phyloP scores from a whole-genome alignment of 805 yeast species.

The Saccharomycopsis capsularis region DNA sequence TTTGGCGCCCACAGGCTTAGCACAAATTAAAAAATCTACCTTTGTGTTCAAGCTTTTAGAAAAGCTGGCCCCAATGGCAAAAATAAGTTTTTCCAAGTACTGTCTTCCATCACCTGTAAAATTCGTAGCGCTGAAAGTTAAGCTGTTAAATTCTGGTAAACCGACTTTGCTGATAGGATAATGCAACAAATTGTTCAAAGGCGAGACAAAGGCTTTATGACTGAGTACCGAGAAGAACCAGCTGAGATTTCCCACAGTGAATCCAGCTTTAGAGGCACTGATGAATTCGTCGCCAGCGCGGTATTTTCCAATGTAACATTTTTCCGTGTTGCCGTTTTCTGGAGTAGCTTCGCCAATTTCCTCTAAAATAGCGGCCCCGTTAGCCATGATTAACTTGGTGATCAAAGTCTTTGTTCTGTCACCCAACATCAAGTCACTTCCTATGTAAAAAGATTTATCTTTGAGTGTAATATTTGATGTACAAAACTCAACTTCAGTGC shows the following conservation, averaged over 20 bases:
- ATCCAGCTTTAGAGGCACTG: conserved; percentile 34
- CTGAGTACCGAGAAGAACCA: conserved; percentile 73
- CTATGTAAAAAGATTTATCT: conserved; percentile 43
- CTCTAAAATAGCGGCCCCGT: conserved; percentile 47
- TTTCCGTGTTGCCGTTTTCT: background rate
- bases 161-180: conserved; percentile 53
- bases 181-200: conserved; percentile 52
- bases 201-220: conserved; percentile 47
- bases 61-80: conserved; percentile 68
- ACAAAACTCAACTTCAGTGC: background rate
- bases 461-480: conserved; percentile 27
- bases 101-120: conserved; percentile 79
- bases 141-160: conserved; percentile 46
- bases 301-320: conserved; percentile 55
- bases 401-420: conserved; percentile 36
- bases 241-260: conserved; percentile 55
- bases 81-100: conserved; percentile 58
- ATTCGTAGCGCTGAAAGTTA: conserved; percentile 63
- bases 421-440: conserved; percentile 51
- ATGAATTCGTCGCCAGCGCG: conserved; percentile 52
- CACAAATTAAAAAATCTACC: conserved; percentile 69
- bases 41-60: conserved; percentile 55
- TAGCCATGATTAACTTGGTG: conserved; percentile 36
- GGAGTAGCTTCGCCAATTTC: conserved; percentile 26
- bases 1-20: conserved; percentile 64